A percentile compares a stretch with the other conserved stretches of the same genome.
phyloP scores from a whole-genome alignment of 257 asterid genomes.

The Solanum habrochaites region DNA sequence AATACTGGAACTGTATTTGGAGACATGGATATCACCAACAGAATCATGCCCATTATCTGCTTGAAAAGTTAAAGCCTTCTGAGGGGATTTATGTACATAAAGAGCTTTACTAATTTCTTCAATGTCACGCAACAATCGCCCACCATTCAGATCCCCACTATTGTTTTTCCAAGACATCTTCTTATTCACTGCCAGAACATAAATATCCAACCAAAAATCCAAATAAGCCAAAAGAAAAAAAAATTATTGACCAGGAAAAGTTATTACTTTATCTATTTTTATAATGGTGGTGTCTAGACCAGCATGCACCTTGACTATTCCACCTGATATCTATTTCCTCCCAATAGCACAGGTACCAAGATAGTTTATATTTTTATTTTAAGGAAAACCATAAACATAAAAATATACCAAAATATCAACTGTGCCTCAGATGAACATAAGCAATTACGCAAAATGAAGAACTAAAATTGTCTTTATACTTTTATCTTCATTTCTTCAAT shows the following conservation, averaged over 20 bases:
- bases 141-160: constrained; percentile 34
- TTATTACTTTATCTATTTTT: neutral
- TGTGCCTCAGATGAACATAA: neutral
- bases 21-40: constrained; percentile 9
- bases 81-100: constrained; percentile 35
- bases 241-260: neutral
- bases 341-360: neutral
- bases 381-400: neutral
- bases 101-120: constrained; percentile 83
- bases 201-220: neutral
- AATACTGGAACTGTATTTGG: constrained; percentile 14
- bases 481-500: neutral
- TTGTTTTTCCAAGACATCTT: constrained; percentile 19
- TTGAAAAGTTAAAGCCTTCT: constrained; percentile 26
- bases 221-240: neutral
- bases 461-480: neutral
- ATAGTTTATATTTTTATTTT: neutral
- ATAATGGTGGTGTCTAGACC: neutral
- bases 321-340: neutral
- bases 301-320: neutral
- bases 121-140: constrained; percentile 57
- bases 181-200: constrained; percentile 2
- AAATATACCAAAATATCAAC: neutral
- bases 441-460: neutral
- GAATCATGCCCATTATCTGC: constrained; percentile 8